Evolutionary conservation across 2,329 filamentous ascomycete genomes (phyloP), one percentile per base, ranked within the genome.

Genomic region (Pseudogymnoascus destructans): DNA sequence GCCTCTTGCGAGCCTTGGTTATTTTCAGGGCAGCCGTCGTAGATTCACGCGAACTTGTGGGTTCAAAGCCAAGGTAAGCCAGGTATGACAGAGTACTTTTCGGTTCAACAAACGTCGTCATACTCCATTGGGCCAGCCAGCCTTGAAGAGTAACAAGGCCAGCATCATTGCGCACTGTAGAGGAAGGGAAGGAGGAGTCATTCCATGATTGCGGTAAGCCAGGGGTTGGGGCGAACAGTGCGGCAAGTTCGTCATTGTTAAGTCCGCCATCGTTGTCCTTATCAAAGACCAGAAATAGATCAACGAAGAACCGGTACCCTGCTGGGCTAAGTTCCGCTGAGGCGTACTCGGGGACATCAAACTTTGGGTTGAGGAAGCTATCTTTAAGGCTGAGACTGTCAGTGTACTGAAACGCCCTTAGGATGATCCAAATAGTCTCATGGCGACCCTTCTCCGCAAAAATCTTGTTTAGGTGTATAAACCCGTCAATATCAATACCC

Each of bases 41-140:
- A 0, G 85, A 84, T 36, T 86, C 85, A 59, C 86, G 86, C n/a
- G 80, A 76, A 64, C 86, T 87, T 1, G 82, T 76, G 2, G 88
- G 85, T 69, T 97, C 93, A 67, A 96, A 98, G 1, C 93, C 93
- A 1, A 98, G 83, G 69, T 96, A 96, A 2, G 93, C 93, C 2
- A 98, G 82, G 70, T 98, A 98, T 65, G 95, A 91, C 3, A 98
- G 78, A 0, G 93, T 97, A 0, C 89, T 96, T 69, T 93, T 95
- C 10, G 93, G 92, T 59, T 95, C 91, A 61, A 95, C 83, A 66
- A 97, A 98, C 0, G 93, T 98, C 0, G 93, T 98, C 93, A 98
- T 98, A 70, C 91, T 96, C 93, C 93, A 98, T 67, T 98, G 93
- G 3, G 93, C 93, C 35, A 98, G 80, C 93, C 93, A 98, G 1